Evolutionary conservation across 1,139 yeast species (phyloP).

Genomic region (Petasospora rhodanensis): DNA sequence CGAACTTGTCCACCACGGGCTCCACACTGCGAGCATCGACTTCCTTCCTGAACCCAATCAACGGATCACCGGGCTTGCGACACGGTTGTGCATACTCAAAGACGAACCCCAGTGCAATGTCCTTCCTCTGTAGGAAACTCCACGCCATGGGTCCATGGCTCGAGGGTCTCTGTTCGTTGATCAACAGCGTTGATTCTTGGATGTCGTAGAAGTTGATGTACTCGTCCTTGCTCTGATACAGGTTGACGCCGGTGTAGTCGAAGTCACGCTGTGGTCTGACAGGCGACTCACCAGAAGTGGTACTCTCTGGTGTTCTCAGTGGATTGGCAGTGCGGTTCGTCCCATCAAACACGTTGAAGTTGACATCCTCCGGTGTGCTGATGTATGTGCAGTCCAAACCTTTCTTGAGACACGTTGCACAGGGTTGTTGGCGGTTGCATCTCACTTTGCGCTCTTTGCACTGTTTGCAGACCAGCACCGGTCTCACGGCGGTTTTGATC

Average conservation of each 20-base stretch:
- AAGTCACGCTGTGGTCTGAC: background rate
- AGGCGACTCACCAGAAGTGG: too few species aligned
- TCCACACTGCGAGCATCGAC: background rate
- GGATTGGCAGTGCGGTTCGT: too few species aligned
- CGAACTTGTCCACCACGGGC: constrained; percentile 3
- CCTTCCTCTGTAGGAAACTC: constrained; percentile 8
- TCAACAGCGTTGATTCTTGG: background rate
- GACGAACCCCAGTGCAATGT: constrained; percentile 6
- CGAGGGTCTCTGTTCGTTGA: background rate
- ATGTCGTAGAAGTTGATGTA: constrained; percentile 6
- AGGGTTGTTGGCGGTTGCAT: constrained; percentile 7
- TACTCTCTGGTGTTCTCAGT: too few species aligned
- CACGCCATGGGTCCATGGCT: constrained; percentile 8
- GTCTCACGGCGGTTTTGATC: too few species aligned
- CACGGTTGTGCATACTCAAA: constrained; percentile 5
- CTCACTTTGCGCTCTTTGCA: constrained; percentile 9
- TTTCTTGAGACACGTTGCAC: constrained; percentile 8
- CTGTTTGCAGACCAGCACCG: constrained; percentile 3
- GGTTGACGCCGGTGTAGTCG: constrained; percentile 7
- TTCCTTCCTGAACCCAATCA: constrained; percentile 1
- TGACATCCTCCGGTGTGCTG: background rate
- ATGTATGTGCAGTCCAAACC: constrained; percentile 5
- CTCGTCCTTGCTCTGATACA: constrained; percentile 4
- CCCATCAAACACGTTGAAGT: too few species aligned
- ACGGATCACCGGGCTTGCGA: too few species aligned